Evolutionary conservation across 2,329 filamentous ascomycete species (phyloP), one percentile per base, ranked within the genome.

Genomic region (Anisogramma anomala): DNA sequence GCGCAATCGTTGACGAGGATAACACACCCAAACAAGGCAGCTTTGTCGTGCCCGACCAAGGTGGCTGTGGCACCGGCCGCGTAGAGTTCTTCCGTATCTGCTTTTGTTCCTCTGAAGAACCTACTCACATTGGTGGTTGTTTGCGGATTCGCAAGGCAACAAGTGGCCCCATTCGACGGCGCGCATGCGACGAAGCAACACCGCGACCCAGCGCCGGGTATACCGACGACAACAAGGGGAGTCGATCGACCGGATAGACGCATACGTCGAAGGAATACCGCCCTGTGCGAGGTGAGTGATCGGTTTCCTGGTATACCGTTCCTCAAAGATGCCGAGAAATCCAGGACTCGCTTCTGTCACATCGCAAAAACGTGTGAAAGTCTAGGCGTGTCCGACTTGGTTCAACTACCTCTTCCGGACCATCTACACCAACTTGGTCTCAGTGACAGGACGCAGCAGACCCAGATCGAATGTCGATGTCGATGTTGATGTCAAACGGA

Each of bases 251-350:
- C 28, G 27, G 39, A 14, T 37, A 27, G 15, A 32, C n/a, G 25
- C 40, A 22, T 25, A 19, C 6, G 6, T 20, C 33, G 32, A 37
- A 18, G 18, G 25, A 27, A 23, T 33, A 22, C 18, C 32, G 10
- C 23, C 19, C 14, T n/a, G 33, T 38, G 17, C 22, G 22, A 26
- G 33, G 33, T 31, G 28, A 39, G 20, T 33, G 36, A 28, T 33
- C 27, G 28, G 19, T 11, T 27, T 25, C 15, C 33, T 18, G 13
- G 32, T 43, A 27, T 40, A 20, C 14, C 15, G 40, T 40, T 40
- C 27, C 33, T 43, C 40, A 39, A 39, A 46, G 23, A 46, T 39
- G 31, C 34, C 25, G 37, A 30, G 40, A 27, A 19, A 43, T 39
- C 26, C 33, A 22, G 43, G 39, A 42, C 27, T 37, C 30, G 36